Percentiles rank a stretch among this genome's conserved stretches.
Conservation (phyloP, 73 alveolate genomes). For the Paramecium sexaurelia region DNA sequence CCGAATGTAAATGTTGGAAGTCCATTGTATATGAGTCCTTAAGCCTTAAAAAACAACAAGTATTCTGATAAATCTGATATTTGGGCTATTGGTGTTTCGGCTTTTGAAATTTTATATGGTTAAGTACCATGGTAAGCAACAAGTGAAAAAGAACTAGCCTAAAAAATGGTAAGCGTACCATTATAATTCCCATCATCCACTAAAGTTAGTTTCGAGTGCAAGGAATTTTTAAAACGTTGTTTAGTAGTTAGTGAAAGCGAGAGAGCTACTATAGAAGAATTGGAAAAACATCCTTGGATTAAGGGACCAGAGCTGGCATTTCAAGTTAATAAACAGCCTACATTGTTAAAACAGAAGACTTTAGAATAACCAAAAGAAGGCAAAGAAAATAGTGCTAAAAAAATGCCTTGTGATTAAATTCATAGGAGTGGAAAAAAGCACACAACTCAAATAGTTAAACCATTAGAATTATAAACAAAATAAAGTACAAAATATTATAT, state of each 20-base stretch:
- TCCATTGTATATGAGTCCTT: constrained; percentile 86
- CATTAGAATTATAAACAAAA: background rate
- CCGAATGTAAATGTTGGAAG: constrained; percentile 82
- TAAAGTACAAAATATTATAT: background rate
- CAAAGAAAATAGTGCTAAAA: background rate
- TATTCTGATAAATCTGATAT: constrained; percentile 66
- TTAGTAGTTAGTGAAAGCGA: constrained; percentile 42
- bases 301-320: constrained; percentile 21
- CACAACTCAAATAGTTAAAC: background rate
- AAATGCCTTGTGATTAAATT: background rate
- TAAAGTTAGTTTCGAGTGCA: constrained; percentile 63
- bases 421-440: constrained; percentile 44
- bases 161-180: constrained; percentile 62
- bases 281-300: constrained; percentile 60
- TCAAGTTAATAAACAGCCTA: constrained; percentile 9
- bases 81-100: constrained; percentile 66
- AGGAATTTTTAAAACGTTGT: constrained; percentile 60
- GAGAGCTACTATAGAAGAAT: constrained; percentile 56
- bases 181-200: constrained; percentile 22
- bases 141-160: constrained; percentile 65
- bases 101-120: constrained; percentile 62
- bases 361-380: constrained; percentile 36
- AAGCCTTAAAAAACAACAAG: constrained; percentile 68
- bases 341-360: background rate
- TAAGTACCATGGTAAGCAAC: constrained; percentile 67